Evolutionary conservation across 345 rosid genomes (phyloP).

Genomic region (Populus alba): DNA sequence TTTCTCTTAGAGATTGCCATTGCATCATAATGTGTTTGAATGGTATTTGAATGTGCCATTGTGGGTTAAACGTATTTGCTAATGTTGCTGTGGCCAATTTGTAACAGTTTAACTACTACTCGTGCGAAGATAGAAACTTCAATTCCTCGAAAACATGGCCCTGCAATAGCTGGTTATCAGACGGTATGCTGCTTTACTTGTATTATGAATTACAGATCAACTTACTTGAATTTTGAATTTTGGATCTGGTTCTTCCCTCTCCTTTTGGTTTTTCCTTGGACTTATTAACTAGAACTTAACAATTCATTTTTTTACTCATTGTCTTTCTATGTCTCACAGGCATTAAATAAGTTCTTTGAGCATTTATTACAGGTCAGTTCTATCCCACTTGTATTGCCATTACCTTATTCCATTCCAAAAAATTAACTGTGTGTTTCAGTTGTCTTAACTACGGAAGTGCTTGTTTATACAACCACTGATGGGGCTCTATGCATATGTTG

Average conservation of each 20-base stretch:
- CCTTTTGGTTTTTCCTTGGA: neutral
- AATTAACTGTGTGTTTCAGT: neutral
- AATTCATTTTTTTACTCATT: conserved; percentile 15
- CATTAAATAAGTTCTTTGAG: conserved; percentile 85
- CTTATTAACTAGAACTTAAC: neutral
- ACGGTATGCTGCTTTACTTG: conserved; percentile 33
- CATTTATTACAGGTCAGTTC: conserved; percentile 73
- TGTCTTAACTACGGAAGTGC: neutral
- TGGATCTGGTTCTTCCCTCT: neutral
- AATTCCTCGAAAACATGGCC: conserved; percentile 98
- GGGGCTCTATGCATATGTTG: conserved; percentile 10
- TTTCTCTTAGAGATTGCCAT: too few species aligned
- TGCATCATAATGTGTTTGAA: too few species aligned
- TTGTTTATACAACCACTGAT: neutral
- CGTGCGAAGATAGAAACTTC: conserved; percentile 84
- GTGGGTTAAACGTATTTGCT: neutral
- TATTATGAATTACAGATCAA: neutral
- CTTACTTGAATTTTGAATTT: neutral
- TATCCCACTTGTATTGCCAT: neutral
- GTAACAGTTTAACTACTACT: conserved; percentile 73
- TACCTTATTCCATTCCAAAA: neutral
- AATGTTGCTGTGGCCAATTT: neutral
- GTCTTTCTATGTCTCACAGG: conserved; percentile 42
- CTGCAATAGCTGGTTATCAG: conserved; percentile 97
- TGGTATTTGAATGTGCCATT: too few species aligned